A percentile compares a stretch with the other conserved stretches of the same genome.
phyloP scores from a whole-genome alignment of 176 grass and related monocot species.

The Cocos nucifera region DNA sequence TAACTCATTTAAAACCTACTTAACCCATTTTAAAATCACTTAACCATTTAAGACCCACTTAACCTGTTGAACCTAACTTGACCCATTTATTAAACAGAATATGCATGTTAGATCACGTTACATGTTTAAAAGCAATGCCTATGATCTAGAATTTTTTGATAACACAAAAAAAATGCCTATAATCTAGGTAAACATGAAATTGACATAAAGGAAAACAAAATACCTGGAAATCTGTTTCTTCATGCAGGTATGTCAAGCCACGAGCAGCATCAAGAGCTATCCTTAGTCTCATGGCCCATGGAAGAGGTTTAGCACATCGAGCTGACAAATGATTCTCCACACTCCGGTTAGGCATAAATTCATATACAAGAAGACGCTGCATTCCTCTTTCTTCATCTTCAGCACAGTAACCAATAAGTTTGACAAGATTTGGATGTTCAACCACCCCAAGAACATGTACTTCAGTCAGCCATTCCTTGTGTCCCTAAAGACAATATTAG shows the following conservation, averaged over 20 bases:
- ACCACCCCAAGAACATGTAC: constrained; percentile 82
- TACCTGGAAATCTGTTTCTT: constrained; percentile 75
- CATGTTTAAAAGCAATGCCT: too few relatives aligned
- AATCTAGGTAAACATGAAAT: too few relatives aligned
- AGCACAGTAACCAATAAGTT: constrained; percentile 76
- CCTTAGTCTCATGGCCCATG: constrained; percentile 68
- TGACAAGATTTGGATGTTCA: constrained; percentile 67
- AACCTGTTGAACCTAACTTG: too few relatives aligned
- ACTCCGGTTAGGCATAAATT: constrained; percentile 85
- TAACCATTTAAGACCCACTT: too few relatives aligned
- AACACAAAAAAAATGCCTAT: too few relatives aligned
- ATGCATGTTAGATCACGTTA: too few relatives aligned
- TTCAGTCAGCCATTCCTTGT: constrained; percentile 90
- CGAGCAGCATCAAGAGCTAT: constrained; percentile 65
- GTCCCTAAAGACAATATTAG: constrained; percentile 31
- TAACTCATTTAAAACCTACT: too few relatives aligned
- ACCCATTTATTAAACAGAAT: too few relatives aligned
- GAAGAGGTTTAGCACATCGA: constrained; percentile 30
- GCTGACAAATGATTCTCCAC: constrained; percentile 48
- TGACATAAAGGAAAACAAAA: neutral
- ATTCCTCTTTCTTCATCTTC: constrained; percentile 82
- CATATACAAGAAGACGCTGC: constrained; percentile 78
- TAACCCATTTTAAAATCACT: too few relatives aligned
- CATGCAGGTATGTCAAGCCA: constrained; percentile 68
- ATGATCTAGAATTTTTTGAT: too few relatives aligned